These are phyloP conservation scores for Tuctoria greenei DNA, from an alignment of 176 grass and related monocot species.

Conservation along the genomic window DNA sequence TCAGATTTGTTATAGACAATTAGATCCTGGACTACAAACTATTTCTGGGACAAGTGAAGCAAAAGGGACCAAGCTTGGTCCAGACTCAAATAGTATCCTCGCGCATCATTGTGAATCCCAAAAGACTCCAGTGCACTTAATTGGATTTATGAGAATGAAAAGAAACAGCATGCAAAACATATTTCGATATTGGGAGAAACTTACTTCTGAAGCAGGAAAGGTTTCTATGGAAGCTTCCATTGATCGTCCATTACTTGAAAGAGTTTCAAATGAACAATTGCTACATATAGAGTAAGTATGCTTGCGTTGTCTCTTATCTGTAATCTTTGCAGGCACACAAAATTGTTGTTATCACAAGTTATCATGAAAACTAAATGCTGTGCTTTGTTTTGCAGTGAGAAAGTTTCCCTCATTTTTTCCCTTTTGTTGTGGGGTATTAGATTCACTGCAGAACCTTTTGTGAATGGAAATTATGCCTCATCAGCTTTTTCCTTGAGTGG, in stretches of 20 bases:
- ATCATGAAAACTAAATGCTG: conserved; percentile 1
- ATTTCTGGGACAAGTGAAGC: conserved; percentile 23
- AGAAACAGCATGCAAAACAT: conserved; percentile 45
- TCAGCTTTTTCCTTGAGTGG: conserved; percentile 42
- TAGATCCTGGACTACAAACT: conserved; percentile 20
- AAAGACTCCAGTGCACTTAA: conserved; percentile 40
- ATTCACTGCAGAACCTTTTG: conserved; percentile 38
- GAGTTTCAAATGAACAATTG: conserved; percentile 55
- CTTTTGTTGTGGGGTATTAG: conserved; percentile 55
- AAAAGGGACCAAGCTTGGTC: neutral
- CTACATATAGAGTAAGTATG: conserved; percentile 64
- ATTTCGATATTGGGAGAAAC: conserved; percentile 43
- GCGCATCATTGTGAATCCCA: conserved; percentile 9
- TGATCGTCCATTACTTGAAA: conserved; percentile 50
- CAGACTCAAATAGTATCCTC: conserved; percentile 21
- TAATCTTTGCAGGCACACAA: conserved; percentile 1
- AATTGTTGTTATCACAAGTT: conserved; percentile 10
- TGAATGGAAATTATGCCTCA: conserved; percentile 37
- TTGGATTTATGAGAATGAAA: conserved; percentile 52
- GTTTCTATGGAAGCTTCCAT: conserved; percentile 21
- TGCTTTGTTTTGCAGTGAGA: conserved; percentile 57
- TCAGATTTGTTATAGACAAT: conserved; percentile 30
- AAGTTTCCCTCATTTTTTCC: conserved; percentile 51
- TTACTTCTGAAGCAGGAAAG: conserved; percentile 40
- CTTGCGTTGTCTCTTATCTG: conserved; percentile 6